Base-by-base conservation (phyloP, 305 asterid species). In the Fraxinus greggii region DNA sequence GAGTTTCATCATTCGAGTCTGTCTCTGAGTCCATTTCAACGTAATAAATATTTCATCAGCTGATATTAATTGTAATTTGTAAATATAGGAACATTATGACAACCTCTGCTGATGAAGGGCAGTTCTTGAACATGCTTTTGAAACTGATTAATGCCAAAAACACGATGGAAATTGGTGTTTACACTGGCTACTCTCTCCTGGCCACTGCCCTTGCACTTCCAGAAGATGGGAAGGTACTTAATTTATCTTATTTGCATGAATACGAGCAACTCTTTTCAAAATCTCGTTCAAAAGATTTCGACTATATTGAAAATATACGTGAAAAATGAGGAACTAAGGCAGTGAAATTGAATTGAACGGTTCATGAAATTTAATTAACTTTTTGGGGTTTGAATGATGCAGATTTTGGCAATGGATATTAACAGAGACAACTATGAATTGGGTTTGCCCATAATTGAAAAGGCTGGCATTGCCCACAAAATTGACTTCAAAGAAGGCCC, bases 331-430 rank as follows among this genome's bases (percentile, higher is more conserved):
- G 26, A 19, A 56, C 10, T 7, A 7, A 56, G 67, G 61, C 61
- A 5, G 21, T 15, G 61, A 17, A 48, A 48, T 17, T 51, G 61
- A 17, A 17, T 17, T n/a, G 61, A 4, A 51, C 8, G 4, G 5
- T 3, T 45, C 56, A 45, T 45, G 0, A 45, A 45, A 45, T 13
- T 13, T 51, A 23, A 21, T 7, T 54, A 10, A 54, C n/a, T 54
- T 51, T 51, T 0, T 51, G 61, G 61, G 61, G 3, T 51, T 51
- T 51, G 67, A 56, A 24, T 76, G 38, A 74, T 85, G 86, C 92
- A 95, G 99, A 93, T 95, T 67, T 84, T 95, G 88, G 99, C 99
- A n/a, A 93, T 95, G 98, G 99, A 95, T 82, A 92, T 95, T 21
- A 95, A 93, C 83, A 91, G 79, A 35, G 99, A 93, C 78, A 93